Conservation (phyloP, 805 yeast genomes). For the Candida gorgasii region DNA sequence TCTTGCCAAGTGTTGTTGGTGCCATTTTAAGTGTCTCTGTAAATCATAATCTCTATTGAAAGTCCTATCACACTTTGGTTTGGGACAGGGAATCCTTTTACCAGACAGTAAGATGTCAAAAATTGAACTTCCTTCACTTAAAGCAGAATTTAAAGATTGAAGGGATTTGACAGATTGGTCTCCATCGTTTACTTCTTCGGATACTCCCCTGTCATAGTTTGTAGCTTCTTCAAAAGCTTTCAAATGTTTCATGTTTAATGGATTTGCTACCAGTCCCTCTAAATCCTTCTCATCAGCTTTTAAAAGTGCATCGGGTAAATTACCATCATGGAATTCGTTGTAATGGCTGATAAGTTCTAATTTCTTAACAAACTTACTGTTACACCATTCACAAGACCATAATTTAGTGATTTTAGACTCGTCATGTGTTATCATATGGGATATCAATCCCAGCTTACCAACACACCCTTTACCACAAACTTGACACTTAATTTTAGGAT, state of each 20-base stretch:
- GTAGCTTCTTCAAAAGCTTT: slow-evolving; percentile 4
- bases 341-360: slow-evolving; percentile 60
- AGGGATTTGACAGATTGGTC: slow-evolving; percentile 13
- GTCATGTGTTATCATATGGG: slow-evolving; percentile 74
- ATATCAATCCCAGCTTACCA: slow-evolving; percentile 65
- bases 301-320: slow-evolving; percentile 34
- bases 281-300: slow-evolving; percentile 23
- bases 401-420: slow-evolving; percentile 49
- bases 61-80: slow-evolving; percentile 50
- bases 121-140: slow-evolving; percentile 26
- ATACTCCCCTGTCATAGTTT: too few species aligned
- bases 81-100: slow-evolving; percentile 47
- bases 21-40: slow-evolving; percentile 55
- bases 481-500: slow-evolving; percentile 65
- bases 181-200: slow-evolving; percentile 13
- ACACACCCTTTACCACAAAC: slow-evolving; percentile 72
- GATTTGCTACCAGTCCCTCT: neutral
- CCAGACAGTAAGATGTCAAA: slow-evolving; percentile 40
- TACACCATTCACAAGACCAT: slow-evolving; percentile 69
- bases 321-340: slow-evolving; percentile 45
- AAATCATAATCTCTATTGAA: slow-evolving; percentile 54
- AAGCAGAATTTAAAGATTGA: slow-evolving; percentile 10
- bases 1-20: slow-evolving; percentile 34
- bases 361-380: slow-evolving; percentile 54
- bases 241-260: neutral